phyloP scores from a whole-genome alignment of 257 asterid species.

The Salvia splendens region DNA sequence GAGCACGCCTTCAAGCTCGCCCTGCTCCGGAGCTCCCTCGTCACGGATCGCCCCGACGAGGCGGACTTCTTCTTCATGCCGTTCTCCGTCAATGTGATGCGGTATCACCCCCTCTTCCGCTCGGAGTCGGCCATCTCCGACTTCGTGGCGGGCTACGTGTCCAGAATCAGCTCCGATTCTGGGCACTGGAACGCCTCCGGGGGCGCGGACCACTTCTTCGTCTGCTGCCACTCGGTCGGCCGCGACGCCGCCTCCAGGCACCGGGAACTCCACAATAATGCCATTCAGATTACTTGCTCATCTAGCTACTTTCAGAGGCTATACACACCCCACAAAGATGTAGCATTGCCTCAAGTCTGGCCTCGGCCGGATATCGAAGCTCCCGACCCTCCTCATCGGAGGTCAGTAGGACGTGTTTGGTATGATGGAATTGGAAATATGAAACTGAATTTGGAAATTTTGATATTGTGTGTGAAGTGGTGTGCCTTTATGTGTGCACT shows the following conservation, averaged over 20 bases:
- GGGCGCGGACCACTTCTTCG: slow-evolving; percentile 80
- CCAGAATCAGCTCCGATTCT: slow-evolving; percentile 49
- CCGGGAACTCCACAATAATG: slow-evolving; percentile 51
- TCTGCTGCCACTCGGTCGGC: slow-evolving; percentile 70
- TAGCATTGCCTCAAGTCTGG: slow-evolving; percentile 80
- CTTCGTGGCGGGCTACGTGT: slow-evolving; percentile 59
- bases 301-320: slow-evolving; percentile 83
- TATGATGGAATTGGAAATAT: too few species aligned
- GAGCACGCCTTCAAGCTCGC: slow-evolving; percentile 81
- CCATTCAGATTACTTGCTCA: slow-evolving; percentile 69
- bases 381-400: slow-evolving; percentile 49
- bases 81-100: slow-evolving; percentile 73
- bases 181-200: slow-evolving; percentile 71
- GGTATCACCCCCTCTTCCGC: slow-evolving; percentile 59
- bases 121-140: slow-evolving; percentile 54
- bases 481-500: too few species aligned
- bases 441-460: too few species aligned
- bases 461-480: too few species aligned
- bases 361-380: slow-evolving; percentile 46
- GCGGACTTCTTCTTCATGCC: slow-evolving; percentile 79
- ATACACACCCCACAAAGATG: slow-evolving; percentile 66
- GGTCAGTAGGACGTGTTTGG: slow-evolving; percentile 23
- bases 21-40: slow-evolving; percentile 52
- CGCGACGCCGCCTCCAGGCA: slow-evolving; percentile 68
- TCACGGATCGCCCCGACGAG: slow-evolving; percentile 48